These are phyloP conservation scores for Cocos nucifera DNA, from an alignment of 176 grass and related monocot genomes.

Conservation along the genomic window DNA sequence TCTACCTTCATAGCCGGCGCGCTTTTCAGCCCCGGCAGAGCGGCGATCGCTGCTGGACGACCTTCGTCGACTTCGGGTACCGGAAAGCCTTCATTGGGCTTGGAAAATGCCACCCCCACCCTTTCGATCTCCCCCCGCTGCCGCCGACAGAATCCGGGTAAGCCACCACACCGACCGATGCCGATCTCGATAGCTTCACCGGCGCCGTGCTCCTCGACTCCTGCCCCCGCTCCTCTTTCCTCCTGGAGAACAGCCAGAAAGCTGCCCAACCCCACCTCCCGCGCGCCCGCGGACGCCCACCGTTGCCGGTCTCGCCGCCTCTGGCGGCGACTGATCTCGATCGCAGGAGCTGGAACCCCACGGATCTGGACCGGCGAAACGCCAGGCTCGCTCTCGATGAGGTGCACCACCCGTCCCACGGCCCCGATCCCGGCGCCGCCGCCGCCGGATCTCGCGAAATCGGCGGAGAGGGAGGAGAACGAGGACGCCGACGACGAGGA, in stretches of 20 bases:
- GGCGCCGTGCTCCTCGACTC: constrained; percentile 16
- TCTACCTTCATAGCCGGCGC: too few species aligned
- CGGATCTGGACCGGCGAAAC: constrained; percentile 21
- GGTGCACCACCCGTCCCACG: constrained; percentile 4
- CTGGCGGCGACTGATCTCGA: constrained; percentile 4
- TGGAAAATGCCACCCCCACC: constrained; percentile 62
- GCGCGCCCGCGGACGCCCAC: not conserved
- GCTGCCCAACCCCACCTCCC: not conserved
- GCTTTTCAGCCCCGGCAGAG: not conserved
- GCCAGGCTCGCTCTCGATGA: constrained; percentile 23
- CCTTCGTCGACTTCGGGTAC: constrained; percentile 22
- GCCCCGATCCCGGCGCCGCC: constrained; percentile 6
- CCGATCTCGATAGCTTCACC: constrained; percentile 47
- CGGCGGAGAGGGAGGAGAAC: not conserved
- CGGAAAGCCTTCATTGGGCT: constrained; percentile 69
- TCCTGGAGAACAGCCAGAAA: constrained; percentile 18
- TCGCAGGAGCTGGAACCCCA: constrained; percentile 12
- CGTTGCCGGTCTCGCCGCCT: not conserved
- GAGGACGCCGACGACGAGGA: constrained; percentile 6
- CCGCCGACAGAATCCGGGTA: constrained; percentile 5
- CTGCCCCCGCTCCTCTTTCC: not conserved
- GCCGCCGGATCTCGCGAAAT: not conserved
- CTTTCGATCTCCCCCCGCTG: constrained; percentile 22
- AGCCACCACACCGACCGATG: constrained; percentile 22
- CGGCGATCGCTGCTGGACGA: not conserved